Evolutionary conservation across 345 rosid species (phyloP).

Genomic region (Salix brachista): DNA sequence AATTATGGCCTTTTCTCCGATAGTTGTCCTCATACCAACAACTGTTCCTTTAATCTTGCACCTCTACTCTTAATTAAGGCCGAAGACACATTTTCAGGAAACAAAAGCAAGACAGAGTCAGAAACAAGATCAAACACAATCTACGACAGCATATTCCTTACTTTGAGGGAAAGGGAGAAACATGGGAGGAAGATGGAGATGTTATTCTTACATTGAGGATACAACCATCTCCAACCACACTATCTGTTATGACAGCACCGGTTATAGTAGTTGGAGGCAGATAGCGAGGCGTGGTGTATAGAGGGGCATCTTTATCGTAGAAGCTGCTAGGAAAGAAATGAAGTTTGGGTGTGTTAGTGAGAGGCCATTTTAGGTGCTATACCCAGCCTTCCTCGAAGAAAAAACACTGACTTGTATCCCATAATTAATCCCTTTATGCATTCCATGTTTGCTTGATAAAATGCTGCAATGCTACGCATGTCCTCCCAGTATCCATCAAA

Average conservation of each 20-base stretch:
- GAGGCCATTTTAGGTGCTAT: background rate
- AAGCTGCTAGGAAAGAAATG: conserved; percentile 41
- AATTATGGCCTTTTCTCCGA: conserved; percentile 49
- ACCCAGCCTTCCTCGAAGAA: conserved; percentile 4
- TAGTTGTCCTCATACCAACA: conserved; percentile 72
- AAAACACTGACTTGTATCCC: conserved; percentile 42
- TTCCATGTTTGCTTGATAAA: conserved; percentile 76
- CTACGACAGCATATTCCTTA: background rate
- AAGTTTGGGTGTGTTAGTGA: conserved; percentile 15
- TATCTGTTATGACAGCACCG: conserved; percentile 52
- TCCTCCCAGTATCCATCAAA: conserved; percentile 85
- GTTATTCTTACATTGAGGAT: conserved; percentile 52
- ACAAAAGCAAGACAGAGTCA: conserved; percentile 1
- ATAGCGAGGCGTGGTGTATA: conserved; percentile 64
- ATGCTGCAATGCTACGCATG: conserved; percentile 58
- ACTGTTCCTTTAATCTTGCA: conserved; percentile 73
- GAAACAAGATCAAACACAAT: background rate
- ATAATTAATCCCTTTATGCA: conserved; percentile 41
- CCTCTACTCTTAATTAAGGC: conserved; percentile 43
- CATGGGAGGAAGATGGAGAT: background rate
- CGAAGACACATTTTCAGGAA: conserved; percentile 10
- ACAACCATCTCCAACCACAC: conserved; percentile 81
- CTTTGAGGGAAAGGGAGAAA: background rate
- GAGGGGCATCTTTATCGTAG: conserved; percentile 47
- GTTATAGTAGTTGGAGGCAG: conserved; percentile 61